Conservation (phyloP, 805 yeast species). For the Zygosaccharomyces kombuchaensis region DNA sequence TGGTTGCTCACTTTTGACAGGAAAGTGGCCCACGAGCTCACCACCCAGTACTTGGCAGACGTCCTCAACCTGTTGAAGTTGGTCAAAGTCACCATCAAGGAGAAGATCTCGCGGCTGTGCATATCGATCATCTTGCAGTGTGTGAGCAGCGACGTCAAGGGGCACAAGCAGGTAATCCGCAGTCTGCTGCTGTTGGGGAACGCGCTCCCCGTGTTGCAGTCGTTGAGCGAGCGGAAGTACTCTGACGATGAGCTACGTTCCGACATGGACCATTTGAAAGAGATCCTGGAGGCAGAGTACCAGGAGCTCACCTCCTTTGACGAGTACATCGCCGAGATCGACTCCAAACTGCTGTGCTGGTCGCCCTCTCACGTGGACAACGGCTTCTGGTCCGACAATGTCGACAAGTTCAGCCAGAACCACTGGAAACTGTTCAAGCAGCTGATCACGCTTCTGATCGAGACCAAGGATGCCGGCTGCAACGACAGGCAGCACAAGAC, state of each 20-base stretch:
- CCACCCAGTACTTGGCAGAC: slow-evolving; percentile 50
- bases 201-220: slow-evolving; percentile 63
- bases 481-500: slow-evolving; percentile 34
- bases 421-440: slow-evolving; percentile 68
- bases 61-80: slow-evolving; percentile 43
- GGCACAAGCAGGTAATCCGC: slow-evolving; percentile 51
- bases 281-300: slow-evolving; percentile 65
- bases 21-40: slow-evolving; percentile 46
- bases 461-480: slow-evolving; percentile 31
- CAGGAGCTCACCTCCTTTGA: slow-evolving; percentile 84
- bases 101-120: slow-evolving; percentile 83
- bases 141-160: slow-evolving; percentile 37
- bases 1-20: slow-evolving; percentile 83
- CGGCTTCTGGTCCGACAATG: slow-evolving; percentile 87
- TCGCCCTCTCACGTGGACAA: slow-evolving; percentile 88
- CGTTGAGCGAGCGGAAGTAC: slow-evolving; percentile 83
- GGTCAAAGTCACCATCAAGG: slow-evolving; percentile 81
- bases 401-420: slow-evolving; percentile 67
- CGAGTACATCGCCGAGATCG: slow-evolving; percentile 81
- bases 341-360: slow-evolving; percentile 73
- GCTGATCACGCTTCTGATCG: slow-evolving; percentile 50
- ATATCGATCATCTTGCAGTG: slow-evolving; percentile 68
- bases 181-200: slow-evolving; percentile 67
- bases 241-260: slow-evolving; percentile 84
- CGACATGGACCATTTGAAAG: slow-evolving; percentile 59